These are phyloP conservation scores for Apiospora arundinis DNA, from an alignment of 2,329 filamentous ascomycete species.

Conservation along the genomic window DNA sequence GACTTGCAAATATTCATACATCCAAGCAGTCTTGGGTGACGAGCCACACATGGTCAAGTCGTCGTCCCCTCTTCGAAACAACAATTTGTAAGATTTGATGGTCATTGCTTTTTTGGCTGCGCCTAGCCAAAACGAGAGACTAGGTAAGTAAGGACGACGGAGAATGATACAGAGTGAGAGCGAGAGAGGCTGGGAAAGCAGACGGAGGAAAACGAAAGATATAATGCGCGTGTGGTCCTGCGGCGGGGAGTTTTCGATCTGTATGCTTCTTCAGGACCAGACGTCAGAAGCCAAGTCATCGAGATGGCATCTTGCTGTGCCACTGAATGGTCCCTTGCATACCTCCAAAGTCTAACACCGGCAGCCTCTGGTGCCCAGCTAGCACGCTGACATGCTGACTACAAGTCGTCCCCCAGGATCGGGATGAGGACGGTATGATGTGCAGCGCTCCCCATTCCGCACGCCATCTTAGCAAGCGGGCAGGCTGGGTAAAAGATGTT, in stretches of 20 bases:
- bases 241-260: neutral
- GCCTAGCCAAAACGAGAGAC: neutral
- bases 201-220: neutral
- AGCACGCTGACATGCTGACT: neutral
- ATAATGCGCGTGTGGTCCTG: neutral
- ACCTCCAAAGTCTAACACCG: constrained; percentile 9
- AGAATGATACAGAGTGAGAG: neutral
- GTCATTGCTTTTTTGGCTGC: neutral
- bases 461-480: neutral
- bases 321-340: constrained; percentile 6
- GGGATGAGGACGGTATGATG: neutral
- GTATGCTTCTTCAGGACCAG: neutral
- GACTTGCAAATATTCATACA: neutral
- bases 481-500: neutral
- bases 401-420: neutral
- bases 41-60: neutral
- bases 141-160: neutral
- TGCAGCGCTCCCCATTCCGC: neutral
- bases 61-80: neutral
- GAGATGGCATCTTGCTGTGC: neutral
- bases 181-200: neutral
- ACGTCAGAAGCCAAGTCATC: neutral
- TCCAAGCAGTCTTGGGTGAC: neutral
- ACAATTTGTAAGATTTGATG: neutral
- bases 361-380: neutral